Evolutionary conservation across 1,284 basidiomycete genomes (phyloP), one percentile per base, ranked within the genome.

Genomic region (Porogramme epimiltina): DNA sequence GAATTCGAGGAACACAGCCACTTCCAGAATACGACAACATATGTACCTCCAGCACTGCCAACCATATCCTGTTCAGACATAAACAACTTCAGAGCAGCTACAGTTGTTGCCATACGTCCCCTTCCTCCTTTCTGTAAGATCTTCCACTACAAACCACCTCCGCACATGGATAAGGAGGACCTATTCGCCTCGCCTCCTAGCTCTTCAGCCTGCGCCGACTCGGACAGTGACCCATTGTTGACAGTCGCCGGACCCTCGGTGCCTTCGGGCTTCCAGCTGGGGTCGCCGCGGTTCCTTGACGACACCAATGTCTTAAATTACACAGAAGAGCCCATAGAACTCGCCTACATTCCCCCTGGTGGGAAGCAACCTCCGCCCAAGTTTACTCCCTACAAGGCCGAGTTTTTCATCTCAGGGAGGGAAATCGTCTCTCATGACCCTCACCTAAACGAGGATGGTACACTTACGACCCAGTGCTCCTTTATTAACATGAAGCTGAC

Each of bases 391-490:
- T 89, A 89, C 60, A 67, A 81, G 9, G 84, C 88, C 23, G 78
- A 85, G 52, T 81, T 75, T 67, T 82, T 80, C 55, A 69, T 76
- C 31, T 73, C 73, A 0, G 71, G 68, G n/a, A 79, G 80, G 2
- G 69, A 81, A 42, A 72, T 87, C 49, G 70, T 89, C 52, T 87
- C 85, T 19, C 88, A 89, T 66, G 87, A 90, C 62, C 71, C 68
- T 13, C 87, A 89, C 65, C 69, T 90, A 49, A 90, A 89, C 59
- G 71, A 80, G 45, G 88, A 94, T 58, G 87, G 86, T 79, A 55
- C 46, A 68, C 48, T 22, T 28, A 11, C 16, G 13, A 3, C 23
- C 15, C 2, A 24, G 6, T 8, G 34, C 23, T 3, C 34, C n/a
- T 37, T 4, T 18, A 34, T 23, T 11, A 16, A 20, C 6, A 13